A percentile compares a stretch with the other conserved stretches of the same genome.
Conservation (phyloP, 73 alveolate genomes). For the Stentor coeruleus region DNA sequence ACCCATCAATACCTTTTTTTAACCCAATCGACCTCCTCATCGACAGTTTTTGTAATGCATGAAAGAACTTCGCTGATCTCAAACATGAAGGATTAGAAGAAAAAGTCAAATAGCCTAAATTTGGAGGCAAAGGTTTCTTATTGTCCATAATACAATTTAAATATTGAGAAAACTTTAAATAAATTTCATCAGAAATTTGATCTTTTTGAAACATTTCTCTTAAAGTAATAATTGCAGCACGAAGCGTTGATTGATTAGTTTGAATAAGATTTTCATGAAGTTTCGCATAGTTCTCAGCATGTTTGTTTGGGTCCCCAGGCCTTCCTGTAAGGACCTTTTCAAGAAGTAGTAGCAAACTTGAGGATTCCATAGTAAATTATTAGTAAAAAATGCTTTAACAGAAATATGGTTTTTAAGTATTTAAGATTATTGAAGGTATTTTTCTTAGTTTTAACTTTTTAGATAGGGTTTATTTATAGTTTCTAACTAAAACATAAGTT, state of each 20-base stretch:
- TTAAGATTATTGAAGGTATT: too few species aligned
- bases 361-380: background rate
- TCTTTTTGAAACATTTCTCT: background rate
- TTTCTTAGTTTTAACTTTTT: too few species aligned
- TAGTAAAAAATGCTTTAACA: too few species aligned
- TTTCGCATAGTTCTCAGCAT: background rate
- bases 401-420: too few species aligned
- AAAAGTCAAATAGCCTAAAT: background rate
- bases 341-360: background rate
- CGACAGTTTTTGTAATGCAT: background rate
- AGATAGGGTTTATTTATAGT: too few species aligned
- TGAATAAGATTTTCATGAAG: background rate
- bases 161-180: background rate
- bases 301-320: conserved; percentile 17
- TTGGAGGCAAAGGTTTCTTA: background rate
- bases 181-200: background rate
- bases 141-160: background rate
- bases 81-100: background rate
- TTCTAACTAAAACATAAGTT: too few species aligned
- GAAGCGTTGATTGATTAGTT: background rate
- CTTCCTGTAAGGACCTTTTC: conserved; percentile 18
- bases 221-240: background rate
- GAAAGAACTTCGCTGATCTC: background rate
- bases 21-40: background rate
- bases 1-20: background rate